These are phyloP conservation scores for Kuraishia floccosa DNA, from an alignment of 805 yeast species.

Conservation along the genomic window DNA sequence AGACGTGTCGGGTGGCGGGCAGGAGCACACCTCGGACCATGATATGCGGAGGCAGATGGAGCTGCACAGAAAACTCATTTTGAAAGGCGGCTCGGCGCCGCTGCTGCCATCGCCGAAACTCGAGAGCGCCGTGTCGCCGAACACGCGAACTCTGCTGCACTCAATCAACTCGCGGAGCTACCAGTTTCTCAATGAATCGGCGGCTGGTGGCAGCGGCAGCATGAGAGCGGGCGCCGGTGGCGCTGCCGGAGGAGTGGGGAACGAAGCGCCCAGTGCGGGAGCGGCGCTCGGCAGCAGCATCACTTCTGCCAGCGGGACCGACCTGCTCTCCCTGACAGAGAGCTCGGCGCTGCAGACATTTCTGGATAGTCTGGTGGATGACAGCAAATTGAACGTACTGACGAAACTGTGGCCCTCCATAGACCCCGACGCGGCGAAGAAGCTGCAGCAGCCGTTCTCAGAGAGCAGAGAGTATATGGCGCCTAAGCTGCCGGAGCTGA, in stretches of 20 bases:
- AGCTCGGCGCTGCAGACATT: slow-evolving; percentile 21
- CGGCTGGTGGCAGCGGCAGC: neutral
- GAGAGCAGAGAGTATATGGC: neutral
- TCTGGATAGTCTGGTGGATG: slow-evolving; percentile 23
- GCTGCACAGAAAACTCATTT: slow-evolving; percentile 3
- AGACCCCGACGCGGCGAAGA: slow-evolving; percentile 11
- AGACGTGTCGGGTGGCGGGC: too few species aligned
- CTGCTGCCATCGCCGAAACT: neutral
- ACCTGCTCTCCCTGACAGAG: slow-evolving; percentile 20
- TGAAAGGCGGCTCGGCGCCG: slow-evolving; percentile 1
- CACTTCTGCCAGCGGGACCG: slow-evolving; percentile 6
- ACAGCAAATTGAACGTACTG: slow-evolving; percentile 13
- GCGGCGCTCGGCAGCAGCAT: neutral
- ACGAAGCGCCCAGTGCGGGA: too few species aligned
- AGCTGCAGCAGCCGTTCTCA: neutral
- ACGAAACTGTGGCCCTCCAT: slow-evolving; percentile 20
- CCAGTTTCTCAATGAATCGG: neutral
- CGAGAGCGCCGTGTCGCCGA: slow-evolving; percentile 14
- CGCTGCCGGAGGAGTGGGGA: too few species aligned
- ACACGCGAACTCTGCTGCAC: slow-evolving; percentile 16
- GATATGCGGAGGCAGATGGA: slow-evolving; percentile 1
- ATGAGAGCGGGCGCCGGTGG: too few species aligned
- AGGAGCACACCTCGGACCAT: too few species aligned
- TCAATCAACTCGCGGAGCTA: slow-evolving; percentile 13
- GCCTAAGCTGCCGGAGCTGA: neutral